Percentiles rank a stretch among this genome's conserved stretches.
Conservation (phyloP, 352 stramenopile genomes). For the Phytophthora macrochlamydospora region DNA sequence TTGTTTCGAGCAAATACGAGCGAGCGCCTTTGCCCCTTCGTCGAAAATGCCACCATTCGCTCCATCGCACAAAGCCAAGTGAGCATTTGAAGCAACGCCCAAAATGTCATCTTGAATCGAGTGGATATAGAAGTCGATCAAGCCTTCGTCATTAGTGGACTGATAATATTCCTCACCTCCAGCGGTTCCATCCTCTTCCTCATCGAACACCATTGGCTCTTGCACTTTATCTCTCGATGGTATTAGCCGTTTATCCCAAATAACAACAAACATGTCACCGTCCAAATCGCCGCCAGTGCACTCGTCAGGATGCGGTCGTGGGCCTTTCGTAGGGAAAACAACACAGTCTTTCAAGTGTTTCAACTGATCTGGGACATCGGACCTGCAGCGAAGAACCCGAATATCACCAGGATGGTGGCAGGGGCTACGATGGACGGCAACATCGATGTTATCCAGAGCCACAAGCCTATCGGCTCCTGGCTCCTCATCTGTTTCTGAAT, state of each 20-base stretch:
- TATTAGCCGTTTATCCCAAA: conserved; percentile 82
- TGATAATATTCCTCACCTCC: conserved; percentile 30
- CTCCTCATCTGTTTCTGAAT: conserved; percentile 50
- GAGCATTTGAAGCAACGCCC: conserved; percentile 77
- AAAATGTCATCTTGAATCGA: conserved; percentile 78
- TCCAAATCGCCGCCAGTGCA: conserved; percentile 85
- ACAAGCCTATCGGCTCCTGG: conserved; percentile 21
- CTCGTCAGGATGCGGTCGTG: conserved; percentile 75
- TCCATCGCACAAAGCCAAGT: conserved; percentile 69
- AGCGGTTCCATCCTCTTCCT: conserved; percentile 23
- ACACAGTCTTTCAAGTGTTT: conserved; percentile 65
- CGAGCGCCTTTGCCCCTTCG: conserved; percentile 52
- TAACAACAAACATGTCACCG: conserved; percentile 80
- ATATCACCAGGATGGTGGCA: conserved; percentile 84
- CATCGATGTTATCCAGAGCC: conserved; percentile 46
- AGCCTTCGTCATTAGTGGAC: conserved; percentile 42
- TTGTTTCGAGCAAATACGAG: conserved; percentile 71
- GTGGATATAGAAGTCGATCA: conserved; percentile 79
- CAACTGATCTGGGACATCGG: conserved; percentile 53
- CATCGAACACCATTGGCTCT: conserved; percentile 54
- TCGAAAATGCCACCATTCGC: conserved; percentile 52
- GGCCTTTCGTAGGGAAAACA: conserved; percentile 76
- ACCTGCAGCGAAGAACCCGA: conserved; percentile 58
- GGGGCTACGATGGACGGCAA: conserved; percentile 76
- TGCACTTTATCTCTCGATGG: conserved; percentile 45